Conservation (phyloP, 352 stramenopile genomes). For the Aphanomyces stellatus region DNA sequence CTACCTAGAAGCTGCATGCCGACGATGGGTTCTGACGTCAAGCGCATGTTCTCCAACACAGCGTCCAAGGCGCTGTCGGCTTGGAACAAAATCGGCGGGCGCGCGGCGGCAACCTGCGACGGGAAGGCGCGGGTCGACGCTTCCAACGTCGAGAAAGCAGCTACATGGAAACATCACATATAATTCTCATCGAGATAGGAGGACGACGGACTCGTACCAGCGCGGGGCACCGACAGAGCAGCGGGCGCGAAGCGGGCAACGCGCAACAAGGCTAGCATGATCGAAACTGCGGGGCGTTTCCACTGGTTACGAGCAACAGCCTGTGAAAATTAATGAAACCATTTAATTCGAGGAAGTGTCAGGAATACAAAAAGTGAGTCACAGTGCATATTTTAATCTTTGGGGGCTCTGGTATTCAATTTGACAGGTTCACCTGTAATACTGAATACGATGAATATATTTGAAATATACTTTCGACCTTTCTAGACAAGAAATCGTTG, state of each 20-base stretch:
- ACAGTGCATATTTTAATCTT: too few species aligned
- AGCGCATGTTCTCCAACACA: conserved; percentile 13
- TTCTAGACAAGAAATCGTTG: too few species aligned
- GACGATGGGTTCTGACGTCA: conserved; percentile 9
- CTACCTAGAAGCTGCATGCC: conserved; percentile 73
- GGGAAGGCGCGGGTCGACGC: background rate
- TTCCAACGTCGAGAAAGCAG: conserved; percentile 5
- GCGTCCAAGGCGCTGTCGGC: conserved; percentile 6
- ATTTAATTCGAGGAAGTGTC: background rate
- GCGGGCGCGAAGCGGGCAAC: background rate
- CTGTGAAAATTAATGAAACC: background rate
- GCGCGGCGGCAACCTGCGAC: background rate
- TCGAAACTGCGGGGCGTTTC: background rate
- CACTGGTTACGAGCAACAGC: background rate
- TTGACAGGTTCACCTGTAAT: too few species aligned
- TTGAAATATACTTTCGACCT: too few species aligned
- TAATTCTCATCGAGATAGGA: background rate
- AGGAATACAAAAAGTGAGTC: too few species aligned
- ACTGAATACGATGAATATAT: too few species aligned
- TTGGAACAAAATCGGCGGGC: conserved; percentile 12
- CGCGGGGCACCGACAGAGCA: background rate
- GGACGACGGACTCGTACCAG: background rate
- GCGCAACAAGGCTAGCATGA: background rate
- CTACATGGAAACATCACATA: background rate
- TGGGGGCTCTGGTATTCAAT: background rate